phyloP scores from a whole-genome alignment of 441 rosid genomes.

The Populus tomentosa region DNA sequence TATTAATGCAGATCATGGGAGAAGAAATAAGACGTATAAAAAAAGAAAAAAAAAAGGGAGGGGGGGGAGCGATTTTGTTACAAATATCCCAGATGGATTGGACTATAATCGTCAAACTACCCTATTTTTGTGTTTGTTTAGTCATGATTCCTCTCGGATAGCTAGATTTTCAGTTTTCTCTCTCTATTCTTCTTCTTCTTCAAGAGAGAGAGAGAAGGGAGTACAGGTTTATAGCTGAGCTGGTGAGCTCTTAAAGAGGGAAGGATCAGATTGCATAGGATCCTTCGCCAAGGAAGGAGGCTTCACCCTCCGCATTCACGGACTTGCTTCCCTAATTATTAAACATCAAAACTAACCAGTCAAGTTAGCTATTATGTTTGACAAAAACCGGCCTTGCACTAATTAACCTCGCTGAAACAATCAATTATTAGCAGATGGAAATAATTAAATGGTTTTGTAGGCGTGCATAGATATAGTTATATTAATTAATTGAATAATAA shows the following conservation, averaged over 20 bases:
- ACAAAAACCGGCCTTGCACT: too few relatives aligned
- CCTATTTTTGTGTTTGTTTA: not conserved
- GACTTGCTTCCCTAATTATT: not conserved
- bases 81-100: conserved; percentile 8
- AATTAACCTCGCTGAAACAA: too few relatives aligned
- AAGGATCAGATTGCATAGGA: conserved; percentile 28
- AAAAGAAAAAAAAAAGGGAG: not conserved
- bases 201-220: not conserved
- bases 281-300: conserved; percentile 35
- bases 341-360: too few relatives aligned
- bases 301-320: conserved; percentile 34
- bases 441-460: too few relatives aligned
- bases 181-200: conserved; percentile 3
- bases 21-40: not conserved
- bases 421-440: too few relatives aligned
- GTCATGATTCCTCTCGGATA: not conserved
- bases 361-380: too few relatives aligned
- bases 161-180: not conserved
- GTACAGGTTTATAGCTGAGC: too few relatives aligned
- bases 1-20: too few relatives aligned
- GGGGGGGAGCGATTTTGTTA: not conserved
- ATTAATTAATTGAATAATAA: too few relatives aligned
- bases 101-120: conserved; percentile 11
- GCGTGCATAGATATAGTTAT: too few relatives aligned
- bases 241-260: conserved; percentile 7